Conservation (phyloP, 345 rosid species). For the Arabidopsis arenosa region DNA sequence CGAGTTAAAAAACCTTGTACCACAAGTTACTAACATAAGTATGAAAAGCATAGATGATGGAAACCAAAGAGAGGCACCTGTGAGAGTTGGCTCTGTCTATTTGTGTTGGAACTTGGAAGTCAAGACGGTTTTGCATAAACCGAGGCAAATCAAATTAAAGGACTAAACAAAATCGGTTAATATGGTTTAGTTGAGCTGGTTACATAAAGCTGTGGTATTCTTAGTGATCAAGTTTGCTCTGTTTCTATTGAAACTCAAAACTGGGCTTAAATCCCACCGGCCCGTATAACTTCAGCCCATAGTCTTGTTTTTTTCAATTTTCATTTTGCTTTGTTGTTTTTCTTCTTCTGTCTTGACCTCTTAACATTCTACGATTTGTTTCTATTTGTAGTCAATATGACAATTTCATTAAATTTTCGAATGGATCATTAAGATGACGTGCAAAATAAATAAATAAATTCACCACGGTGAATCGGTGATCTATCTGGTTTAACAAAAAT, state of each 20-base stretch:
- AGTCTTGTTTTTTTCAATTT: neutral
- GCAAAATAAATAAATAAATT: neutral
- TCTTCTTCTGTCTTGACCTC: neutral
- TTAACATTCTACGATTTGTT: neutral
- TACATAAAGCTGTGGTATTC: neutral
- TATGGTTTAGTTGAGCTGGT: neutral
- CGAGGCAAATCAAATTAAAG: neutral
- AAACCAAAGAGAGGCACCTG: neutral
- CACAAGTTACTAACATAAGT: neutral
- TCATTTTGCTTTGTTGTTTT: neutral
- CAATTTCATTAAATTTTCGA: neutral
- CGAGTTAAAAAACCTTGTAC: neutral
- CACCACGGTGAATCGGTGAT: neutral
- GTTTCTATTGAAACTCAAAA: neutral
- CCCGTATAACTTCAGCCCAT: neutral
- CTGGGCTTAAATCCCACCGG: neutral
- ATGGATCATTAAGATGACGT: neutral
- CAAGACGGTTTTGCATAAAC: neutral
- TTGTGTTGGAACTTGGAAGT: neutral
- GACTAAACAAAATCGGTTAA: slow-evolving; percentile 9
- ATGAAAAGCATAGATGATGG: neutral
- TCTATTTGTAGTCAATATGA: neutral
- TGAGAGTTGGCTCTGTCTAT: neutral
- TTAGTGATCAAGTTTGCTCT: neutral
- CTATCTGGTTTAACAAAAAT: neutral